phyloP scores from a whole-genome alignment of 441 rosid genomes.

The Bocquillonia castaneifolia region DNA sequence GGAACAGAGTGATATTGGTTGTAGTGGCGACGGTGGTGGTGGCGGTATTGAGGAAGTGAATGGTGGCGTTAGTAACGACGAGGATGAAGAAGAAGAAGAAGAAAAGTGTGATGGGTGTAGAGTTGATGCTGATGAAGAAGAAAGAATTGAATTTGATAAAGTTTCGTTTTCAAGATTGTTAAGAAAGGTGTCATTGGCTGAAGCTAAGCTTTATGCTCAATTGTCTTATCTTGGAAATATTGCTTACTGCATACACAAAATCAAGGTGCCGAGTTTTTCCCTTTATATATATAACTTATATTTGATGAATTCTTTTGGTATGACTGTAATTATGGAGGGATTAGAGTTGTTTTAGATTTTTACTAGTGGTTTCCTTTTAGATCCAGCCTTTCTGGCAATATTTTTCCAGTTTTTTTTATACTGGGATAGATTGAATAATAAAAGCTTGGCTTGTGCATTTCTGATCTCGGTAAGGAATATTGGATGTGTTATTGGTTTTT shows the following conservation, averaged over 20 bases:
- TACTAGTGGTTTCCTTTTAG: too few relatives aligned
- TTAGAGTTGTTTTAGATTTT: neutral
- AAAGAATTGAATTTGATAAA: constrained; percentile 47
- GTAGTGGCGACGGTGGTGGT: neutral
- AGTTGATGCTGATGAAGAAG: constrained; percentile 32
- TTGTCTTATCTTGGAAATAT: constrained; percentile 72
- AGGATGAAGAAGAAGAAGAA: constrained; percentile 27
- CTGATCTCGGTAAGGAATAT: too few relatives aligned
- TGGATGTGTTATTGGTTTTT: too few relatives aligned
- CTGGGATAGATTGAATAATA: too few relatives aligned
- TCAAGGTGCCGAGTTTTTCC: constrained; percentile 43
- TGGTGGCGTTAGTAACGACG: constrained; percentile 20
- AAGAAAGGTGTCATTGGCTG: constrained; percentile 52
- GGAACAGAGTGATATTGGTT: constrained; percentile 23
- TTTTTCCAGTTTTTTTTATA: too few relatives aligned
- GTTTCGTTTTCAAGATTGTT: constrained; percentile 68
- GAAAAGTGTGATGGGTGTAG: constrained; percentile 53
- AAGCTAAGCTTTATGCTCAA: constrained; percentile 72
- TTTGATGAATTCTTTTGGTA: too few relatives aligned
- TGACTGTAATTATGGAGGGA: neutral
- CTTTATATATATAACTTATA: too few relatives aligned
- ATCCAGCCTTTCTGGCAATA: too few relatives aligned
- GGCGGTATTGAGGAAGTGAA: neutral
- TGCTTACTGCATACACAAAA: constrained; percentile 70
- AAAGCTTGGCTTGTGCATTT: too few relatives aligned